phyloP scores from a whole-genome alignment of 1,139 yeast species.

The Blastobotrys buckinghamii region DNA sequence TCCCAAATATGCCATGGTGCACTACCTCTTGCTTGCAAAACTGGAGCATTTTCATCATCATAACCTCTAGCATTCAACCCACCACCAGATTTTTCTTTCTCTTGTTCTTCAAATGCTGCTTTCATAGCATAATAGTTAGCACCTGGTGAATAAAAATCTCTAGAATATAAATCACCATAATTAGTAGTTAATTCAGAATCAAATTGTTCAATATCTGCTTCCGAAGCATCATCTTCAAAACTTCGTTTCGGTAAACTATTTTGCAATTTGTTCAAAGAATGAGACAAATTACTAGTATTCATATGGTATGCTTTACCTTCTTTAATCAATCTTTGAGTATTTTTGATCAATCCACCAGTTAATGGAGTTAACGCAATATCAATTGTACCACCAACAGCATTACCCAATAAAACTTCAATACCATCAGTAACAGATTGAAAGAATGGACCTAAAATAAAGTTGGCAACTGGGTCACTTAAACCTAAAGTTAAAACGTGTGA shows the following conservation, averaged over 20 bases:
- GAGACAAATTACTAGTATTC: conserved; percentile 5
- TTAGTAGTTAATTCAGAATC: not conserved
- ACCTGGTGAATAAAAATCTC: not conserved
- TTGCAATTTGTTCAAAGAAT: not conserved
- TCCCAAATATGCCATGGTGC: conserved; percentile 3
- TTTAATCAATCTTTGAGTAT: conserved; percentile 14
- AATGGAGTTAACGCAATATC: conserved; percentile 15
- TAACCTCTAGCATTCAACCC: not conserved
- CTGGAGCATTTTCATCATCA: not conserved
- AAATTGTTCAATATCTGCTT: not conserved
- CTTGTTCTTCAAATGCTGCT: not conserved
- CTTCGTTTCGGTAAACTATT: conserved; percentile 1
- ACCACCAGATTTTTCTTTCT: not conserved
- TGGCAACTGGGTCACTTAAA: conserved; percentile 23
- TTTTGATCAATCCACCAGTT: conserved; percentile 11
- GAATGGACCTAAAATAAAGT: conserved; percentile 28
- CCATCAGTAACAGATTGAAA: conserved; percentile 32
- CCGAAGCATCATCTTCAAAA: not conserved
- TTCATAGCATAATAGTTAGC: not conserved
- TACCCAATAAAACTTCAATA: conserved; percentile 27
- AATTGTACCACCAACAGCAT: conserved; percentile 19
- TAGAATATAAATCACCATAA: not conserved
- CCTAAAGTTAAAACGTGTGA: conserved; percentile 25
- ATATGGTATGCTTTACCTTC: conserved; percentile 17
- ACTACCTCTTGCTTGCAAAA: not conserved